Evolutionary conservation across 1,284 basidiomycete genomes (phyloP), one percentile per base, ranked within the genome.

Genomic region (Ustilago bromivora): DNA sequence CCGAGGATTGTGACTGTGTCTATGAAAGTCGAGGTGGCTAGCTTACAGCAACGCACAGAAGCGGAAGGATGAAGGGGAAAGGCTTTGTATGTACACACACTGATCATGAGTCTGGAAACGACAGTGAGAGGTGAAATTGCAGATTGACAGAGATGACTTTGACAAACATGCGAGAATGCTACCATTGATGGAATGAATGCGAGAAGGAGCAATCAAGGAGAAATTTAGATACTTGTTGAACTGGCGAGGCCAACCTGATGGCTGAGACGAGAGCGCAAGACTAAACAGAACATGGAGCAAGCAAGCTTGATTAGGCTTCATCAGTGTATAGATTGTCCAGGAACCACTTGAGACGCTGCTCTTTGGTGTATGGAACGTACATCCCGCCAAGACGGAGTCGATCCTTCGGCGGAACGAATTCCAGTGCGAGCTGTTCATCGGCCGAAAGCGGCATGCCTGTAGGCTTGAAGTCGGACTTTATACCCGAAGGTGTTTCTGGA

Each of bases 331-430:
- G 46, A 49, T 76, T 71, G 59, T 68, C 74, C 17, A 76, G 52
- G 40, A 76, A 76, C 74, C 74, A 76, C 31, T 52, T 49, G 17
- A 76, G 35, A 35, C 74, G 74, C 46, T 76, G 69, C 28, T 57
- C 13, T 52, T 72, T 72, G 51, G 74, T 76, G 57, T 69, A 76
- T 38, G 74, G 74, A 11, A 71, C 69, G 35, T 76, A 76, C 61
- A 71, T 61, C 35, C 65, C 69, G 32, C 74, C 74, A 1, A 76
- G 49, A 13, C 54, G 62, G 34, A 76, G 61, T 3, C 62, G 49
- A 19, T 69, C 69, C 2, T 61, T 32, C 3, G 74, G 62, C n/a
- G 74, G 68, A 1, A 67, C 53, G 19, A 76, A 23, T n/a, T 36
- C 53, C 4, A 69, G 43, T 1, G 58, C 32, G 4, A 76, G 46